These are phyloP conservation scores for Fusarium continuum DNA, from an alignment of 2,329 filamentous ascomycete species.

Conservation along the genomic window DNA sequence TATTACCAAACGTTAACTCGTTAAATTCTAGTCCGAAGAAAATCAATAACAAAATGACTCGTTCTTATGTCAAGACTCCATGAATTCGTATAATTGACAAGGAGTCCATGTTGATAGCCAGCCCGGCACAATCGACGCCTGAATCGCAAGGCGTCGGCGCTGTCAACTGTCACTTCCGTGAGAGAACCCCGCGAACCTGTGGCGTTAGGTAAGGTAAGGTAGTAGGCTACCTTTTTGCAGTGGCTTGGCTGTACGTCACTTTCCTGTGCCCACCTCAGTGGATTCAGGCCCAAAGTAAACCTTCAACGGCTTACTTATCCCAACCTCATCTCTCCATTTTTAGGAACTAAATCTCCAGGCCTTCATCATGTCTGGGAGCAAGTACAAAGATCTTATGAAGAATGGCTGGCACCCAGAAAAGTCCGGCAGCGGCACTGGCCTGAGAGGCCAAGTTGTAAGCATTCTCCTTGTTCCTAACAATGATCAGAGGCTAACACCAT, in stretches of 20 bases:
- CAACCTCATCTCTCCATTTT: slow-evolving; percentile 1
- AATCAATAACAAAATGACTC: too few relatives aligned
- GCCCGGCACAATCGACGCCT: slow-evolving; percentile 12
- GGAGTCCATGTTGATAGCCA: neutral
- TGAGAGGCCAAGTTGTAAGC: slow-evolving; percentile 58
- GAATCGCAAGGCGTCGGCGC: slow-evolving; percentile 32
- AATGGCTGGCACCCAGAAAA: slow-evolving; percentile 64
- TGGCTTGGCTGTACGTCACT: slow-evolving; percentile 35
- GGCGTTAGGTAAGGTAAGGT: too few relatives aligned
- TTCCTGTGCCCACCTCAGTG: slow-evolving; percentile 16
- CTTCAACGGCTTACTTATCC: slow-evolving; percentile 5
- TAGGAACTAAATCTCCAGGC: neutral
- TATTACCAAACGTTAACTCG: too few relatives aligned
- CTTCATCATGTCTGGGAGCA: slow-evolving; percentile 50
- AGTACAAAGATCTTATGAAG: slow-evolving; percentile 60
- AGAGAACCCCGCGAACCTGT: slow-evolving; percentile 30
- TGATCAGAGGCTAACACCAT: slow-evolving; percentile 3
- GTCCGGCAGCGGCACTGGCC: slow-evolving; percentile 43
- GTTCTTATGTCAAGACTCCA: neutral
- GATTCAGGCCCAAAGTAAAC: slow-evolving; percentile 18
- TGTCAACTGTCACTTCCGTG: neutral
- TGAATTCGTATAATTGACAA: neutral
- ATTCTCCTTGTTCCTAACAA: slow-evolving; percentile 1
- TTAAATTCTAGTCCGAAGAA: neutral
- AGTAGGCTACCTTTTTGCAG: slow-evolving; percentile 5